Evolutionary conservation across 257 asterid genomes (phyloP).

Genomic region (Rehmannia glutinosa): DNA sequence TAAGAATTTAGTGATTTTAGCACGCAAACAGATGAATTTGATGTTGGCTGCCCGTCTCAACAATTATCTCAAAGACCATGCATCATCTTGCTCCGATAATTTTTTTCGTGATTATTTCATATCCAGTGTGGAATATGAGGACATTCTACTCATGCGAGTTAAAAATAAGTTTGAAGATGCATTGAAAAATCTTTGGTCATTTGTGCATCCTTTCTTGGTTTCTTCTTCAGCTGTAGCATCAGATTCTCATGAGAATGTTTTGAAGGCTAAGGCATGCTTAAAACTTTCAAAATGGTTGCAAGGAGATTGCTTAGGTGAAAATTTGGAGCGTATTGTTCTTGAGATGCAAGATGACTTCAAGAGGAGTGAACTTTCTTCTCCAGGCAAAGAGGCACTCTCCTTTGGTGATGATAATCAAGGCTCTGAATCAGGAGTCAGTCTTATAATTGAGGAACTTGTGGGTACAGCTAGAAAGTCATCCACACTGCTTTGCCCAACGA

Average conservation of each 20-base stretch:
- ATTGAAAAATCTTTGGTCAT: slow-evolving; percentile 63
- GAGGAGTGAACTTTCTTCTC: slow-evolving; percentile 37
- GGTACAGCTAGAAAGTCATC: slow-evolving; percentile 70
- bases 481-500: slow-evolving; percentile 78
- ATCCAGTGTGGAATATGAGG: slow-evolving; percentile 65
- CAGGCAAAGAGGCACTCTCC: slow-evolving; percentile 34
- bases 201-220: slow-evolving; percentile 57
- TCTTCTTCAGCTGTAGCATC: slow-evolving; percentile 43
- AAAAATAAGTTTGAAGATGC: slow-evolving; percentile 78
- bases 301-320: slow-evolving; percentile 31
- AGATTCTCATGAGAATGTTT: slow-evolving; percentile 45
- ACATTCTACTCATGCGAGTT: slow-evolving; percentile 65
- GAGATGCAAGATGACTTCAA: slow-evolving; percentile 58
- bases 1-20: slow-evolving; percentile 62
- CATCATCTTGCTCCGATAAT: slow-evolving; percentile 51
- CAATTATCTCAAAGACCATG: slow-evolving; percentile 55
- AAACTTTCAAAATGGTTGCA: slow-evolving; percentile 88
- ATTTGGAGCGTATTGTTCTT: slow-evolving; percentile 49
- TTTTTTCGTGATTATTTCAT: slow-evolving; percentile 45
- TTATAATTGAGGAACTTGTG: slow-evolving; percentile 64
- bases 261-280: slow-evolving; percentile 92
- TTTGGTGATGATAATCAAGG: slow-evolving; percentile 26
- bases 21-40: slow-evolving; percentile 84
- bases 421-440: slow-evolving; percentile 33
- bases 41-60: slow-evolving; percentile 72